Evolutionary conservation across 1,139 yeast genomes (phyloP).

Genomic region (Magnusiomyces ingens): DNA sequence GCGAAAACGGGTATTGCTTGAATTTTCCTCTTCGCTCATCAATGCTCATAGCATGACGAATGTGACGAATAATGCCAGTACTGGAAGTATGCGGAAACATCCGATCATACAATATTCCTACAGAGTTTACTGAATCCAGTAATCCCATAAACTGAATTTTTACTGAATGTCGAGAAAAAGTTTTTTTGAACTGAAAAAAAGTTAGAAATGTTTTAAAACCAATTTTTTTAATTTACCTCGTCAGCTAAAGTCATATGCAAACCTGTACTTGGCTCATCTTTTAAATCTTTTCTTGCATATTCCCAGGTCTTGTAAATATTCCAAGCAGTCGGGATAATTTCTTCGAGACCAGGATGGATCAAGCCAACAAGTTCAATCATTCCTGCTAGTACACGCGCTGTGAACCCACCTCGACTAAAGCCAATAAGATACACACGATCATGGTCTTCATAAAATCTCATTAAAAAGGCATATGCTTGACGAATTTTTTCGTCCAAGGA

Average conservation of each 20-base stretch:
- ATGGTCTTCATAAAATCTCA: conserved; percentile 42
- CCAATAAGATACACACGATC: conserved; percentile 54
- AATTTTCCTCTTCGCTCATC: conserved; percentile 60
- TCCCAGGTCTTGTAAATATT: conserved; percentile 56
- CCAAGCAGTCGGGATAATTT: conserved; percentile 55
- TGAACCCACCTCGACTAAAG: conserved; percentile 59
- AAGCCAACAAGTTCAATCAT: conserved; percentile 59
- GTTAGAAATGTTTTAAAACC: neutral
- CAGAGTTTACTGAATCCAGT: conserved; percentile 62
- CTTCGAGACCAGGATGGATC: conserved; percentile 46
- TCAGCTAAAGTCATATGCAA: conserved; percentile 40
- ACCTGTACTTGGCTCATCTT: conserved; percentile 41
- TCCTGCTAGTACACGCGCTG: conserved; percentile 55
- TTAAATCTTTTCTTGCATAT: conserved; percentile 24
- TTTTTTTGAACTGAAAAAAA: conserved; percentile 14
- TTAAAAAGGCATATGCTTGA: conserved; percentile 48
- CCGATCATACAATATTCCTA: conserved; percentile 50
- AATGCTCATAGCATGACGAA: conserved; percentile 57
- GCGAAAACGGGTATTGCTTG: conserved; percentile 44
- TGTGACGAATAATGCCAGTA: conserved; percentile 46
- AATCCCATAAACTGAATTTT: conserved; percentile 52
- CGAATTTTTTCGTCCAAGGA: conserved; percentile 49
- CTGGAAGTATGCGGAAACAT: conserved; percentile 51
- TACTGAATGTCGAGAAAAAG: conserved; percentile 25
- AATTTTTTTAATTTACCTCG: conserved; percentile 28